phyloP scores from a whole-genome alignment of 768 basidiomycete genomes.

The Boletus barrowsii region DNA sequence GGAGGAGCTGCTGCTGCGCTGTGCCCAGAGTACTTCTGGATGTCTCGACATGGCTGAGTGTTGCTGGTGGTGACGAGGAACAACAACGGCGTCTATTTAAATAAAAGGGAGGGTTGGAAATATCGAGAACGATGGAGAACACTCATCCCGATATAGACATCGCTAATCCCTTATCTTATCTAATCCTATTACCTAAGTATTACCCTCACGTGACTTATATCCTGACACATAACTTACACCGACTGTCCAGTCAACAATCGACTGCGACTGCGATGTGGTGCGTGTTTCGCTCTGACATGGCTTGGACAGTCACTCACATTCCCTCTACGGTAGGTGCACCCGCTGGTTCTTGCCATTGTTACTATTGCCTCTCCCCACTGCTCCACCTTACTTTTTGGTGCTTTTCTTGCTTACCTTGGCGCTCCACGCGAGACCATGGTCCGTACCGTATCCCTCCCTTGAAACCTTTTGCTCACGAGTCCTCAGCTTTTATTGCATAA shows the following conservation, averaged over 20 bases:
- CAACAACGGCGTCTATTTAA: not conserved
- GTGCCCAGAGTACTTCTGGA: slow-evolving; percentile 94
- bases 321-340: slow-evolving; percentile 59
- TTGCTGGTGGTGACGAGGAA: slow-evolving; percentile 17
- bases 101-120: slow-evolving; percentile 23
- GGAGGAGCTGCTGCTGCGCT: slow-evolving; percentile 69
- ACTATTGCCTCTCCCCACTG: slow-evolving; percentile 73
- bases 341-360: slow-evolving; percentile 82
- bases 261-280: slow-evolving; percentile 49
- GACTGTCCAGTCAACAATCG: not conserved
- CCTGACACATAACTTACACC: not conserved
- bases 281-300: slow-evolving; percentile 22
- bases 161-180: not conserved
- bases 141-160: slow-evolving; percentile 17
- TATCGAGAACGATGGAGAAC: slow-evolving; percentile 33
- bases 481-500: slow-evolving; percentile 79
- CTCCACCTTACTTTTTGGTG: slow-evolving; percentile 75
- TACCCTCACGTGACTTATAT: slow-evolving; percentile 19
- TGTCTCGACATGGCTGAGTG: slow-evolving; percentile 44
- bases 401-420: slow-evolving; percentile 75
- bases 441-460: slow-evolving; percentile 24
- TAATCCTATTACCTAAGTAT: slow-evolving; percentile 9
- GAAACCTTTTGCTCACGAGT: slow-evolving; percentile 5
- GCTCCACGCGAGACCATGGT: slow-evolving; percentile 85
- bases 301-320: not conserved